Percentiles rank a stretch among this genome's conserved stretches.
phyloP scores from a whole-genome alignment of 2,329 filamentous ascomycete species.

The Drechslera avenae region DNA sequence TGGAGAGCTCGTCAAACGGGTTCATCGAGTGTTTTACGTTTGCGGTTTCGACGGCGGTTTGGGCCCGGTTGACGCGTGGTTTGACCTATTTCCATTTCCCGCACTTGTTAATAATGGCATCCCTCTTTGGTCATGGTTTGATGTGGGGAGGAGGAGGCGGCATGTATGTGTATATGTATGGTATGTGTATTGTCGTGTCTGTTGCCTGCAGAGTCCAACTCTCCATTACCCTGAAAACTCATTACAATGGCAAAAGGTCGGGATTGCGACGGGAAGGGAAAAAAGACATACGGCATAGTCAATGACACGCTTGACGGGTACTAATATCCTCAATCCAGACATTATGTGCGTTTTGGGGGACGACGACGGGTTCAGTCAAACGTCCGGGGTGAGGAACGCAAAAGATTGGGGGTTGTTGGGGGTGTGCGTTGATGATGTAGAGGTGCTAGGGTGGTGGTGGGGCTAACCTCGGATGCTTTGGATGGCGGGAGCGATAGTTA shows the following conservation, averaged over 20 bases:
- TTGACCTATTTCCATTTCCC: conserved; percentile 59
- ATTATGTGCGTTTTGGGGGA: conserved; percentile 29
- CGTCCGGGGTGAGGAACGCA: not conserved
- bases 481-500: conserved; percentile 11
- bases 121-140: too few species aligned
- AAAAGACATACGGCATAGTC: conserved; percentile 59
- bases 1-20: conserved; percentile 97
- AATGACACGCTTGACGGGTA: conserved; percentile 63
- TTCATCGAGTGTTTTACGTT: conserved; percentile 98
- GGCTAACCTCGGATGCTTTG: conserved; percentile 15
- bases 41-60: conserved; percentile 87
- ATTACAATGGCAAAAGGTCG: too few species aligned
- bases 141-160: too few species aligned
- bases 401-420: not conserved
- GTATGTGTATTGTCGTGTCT: too few species aligned
- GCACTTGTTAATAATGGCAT: not conserved
- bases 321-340: conserved; percentile 59
- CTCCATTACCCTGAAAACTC: too few species aligned
- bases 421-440: conserved; percentile 7
- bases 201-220: too few species aligned
- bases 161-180: not conserved
- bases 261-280: too few species aligned
- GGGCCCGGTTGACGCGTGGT: conserved; percentile 70
- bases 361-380: not conserved
- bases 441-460: conserved; percentile 14